Evolutionary conservation across 2,329 filamentous ascomycete genomes (phyloP).

Genomic region (Cladosporium sp.): DNA sequence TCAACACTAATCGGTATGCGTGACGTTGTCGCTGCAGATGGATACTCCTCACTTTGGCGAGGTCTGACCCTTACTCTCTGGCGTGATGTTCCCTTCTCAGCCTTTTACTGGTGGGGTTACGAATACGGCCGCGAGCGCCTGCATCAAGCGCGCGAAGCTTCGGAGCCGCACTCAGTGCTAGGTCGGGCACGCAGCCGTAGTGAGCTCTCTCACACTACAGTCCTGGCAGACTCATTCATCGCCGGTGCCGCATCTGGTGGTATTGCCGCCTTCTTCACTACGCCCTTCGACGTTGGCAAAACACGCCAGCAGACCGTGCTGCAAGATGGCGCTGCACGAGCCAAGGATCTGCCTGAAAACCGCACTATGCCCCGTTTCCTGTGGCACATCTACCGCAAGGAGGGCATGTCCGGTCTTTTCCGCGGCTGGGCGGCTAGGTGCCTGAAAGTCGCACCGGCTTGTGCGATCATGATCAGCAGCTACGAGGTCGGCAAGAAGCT

Average conservation of each 20-base stretch:
- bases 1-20: conserved; percentile 75
- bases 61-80: conserved; percentile 88
- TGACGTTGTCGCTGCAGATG: conserved; percentile 75
- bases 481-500: conserved; percentile 95
- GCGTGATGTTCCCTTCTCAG: conserved; percentile 96
- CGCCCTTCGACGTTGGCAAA: conserved; percentile 96
- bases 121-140: conserved; percentile 75
- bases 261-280: conserved; percentile 83
- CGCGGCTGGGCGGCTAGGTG: conserved; percentile 88
- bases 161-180: conserved; percentile 19
- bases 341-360: conserved; percentile 64
- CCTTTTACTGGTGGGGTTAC: conserved; percentile 97
- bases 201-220: conserved; percentile 69
- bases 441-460: conserved; percentile 91
- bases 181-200: conserved; percentile 55
- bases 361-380: conserved; percentile 77
- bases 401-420: conserved; percentile 80
- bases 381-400: conserved; percentile 85
- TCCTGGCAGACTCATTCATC: conserved; percentile 85
- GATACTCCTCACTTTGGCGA: conserved; percentile 83
- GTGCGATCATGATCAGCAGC: conserved; percentile 98
- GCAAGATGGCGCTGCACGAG: conserved; percentile 49
- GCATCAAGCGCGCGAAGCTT: conserved; percentile 64
- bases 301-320: conserved; percentile 85
- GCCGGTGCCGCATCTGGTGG: conserved; percentile 82